Percentiles rank a stretch among this genome's conserved stretches.
Evolutionary conservation across 768 basidiomycete genomes (phyloP).

Genomic region (Leccinum uliginosum): DNA sequence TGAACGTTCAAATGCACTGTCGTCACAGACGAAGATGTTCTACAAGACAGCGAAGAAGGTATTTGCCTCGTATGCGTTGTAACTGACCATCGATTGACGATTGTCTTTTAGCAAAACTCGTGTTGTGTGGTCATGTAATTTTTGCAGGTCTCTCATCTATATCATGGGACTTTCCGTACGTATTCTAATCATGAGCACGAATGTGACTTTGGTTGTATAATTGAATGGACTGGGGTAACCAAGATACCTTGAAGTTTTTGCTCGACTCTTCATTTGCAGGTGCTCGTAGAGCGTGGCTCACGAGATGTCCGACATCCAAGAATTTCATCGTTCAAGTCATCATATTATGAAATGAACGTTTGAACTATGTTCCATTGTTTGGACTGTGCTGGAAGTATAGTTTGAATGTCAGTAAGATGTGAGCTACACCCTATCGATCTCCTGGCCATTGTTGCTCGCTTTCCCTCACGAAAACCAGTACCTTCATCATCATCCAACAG

Average conservation of each 20-base stretch:
- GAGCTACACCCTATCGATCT: too few species aligned
- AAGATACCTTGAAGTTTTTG: neutral
- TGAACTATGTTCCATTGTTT: too few species aligned
- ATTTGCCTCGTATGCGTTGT: conserved; percentile 14
- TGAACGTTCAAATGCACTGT: conserved; percentile 85
- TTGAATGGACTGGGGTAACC: neutral
- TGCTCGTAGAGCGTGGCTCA: neutral
- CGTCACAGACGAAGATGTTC: conserved; percentile 94
- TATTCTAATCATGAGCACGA: conserved; percentile 8
- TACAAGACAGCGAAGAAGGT: conserved; percentile 99
- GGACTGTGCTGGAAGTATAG: too few species aligned
- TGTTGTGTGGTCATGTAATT: conserved; percentile 86
- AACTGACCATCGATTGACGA: conserved; percentile 7
- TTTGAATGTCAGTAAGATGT: too few species aligned
- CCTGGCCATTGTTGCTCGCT: too few species aligned
- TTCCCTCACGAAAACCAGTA: too few species aligned
- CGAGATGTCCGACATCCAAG: neutral
- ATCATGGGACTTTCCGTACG: conserved; percentile 20
- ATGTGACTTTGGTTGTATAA: neutral
- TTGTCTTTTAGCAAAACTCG: conserved; percentile 76
- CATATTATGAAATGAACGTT: too few species aligned
- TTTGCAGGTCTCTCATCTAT: conserved; percentile 8
- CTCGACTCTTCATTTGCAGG: neutral
- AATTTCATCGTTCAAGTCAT: conserved; percentile 1
- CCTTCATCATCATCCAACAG: too few species aligned